Evolutionary conservation across 2,329 filamentous ascomycete genomes (phyloP).

Genomic region (Colletotrichum australisinense): DNA sequence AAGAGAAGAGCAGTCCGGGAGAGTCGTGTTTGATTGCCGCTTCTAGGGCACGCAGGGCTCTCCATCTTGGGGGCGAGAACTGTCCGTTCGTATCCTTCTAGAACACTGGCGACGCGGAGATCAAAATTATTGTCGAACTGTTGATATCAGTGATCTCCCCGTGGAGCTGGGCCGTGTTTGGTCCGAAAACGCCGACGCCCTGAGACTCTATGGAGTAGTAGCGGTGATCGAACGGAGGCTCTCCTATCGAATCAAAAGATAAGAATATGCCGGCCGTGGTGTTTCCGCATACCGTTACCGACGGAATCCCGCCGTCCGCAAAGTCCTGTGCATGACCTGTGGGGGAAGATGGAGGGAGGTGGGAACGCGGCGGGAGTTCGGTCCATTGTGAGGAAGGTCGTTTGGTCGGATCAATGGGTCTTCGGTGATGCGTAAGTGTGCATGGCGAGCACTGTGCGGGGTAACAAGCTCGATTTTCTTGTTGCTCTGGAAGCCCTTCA

Average conservation of each 20-base stretch:
- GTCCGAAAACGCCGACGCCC: background rate
- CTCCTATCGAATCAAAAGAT: background rate
- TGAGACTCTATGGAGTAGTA: background rate
- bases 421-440: background rate
- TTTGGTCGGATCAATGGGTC: conserved; percentile 1
- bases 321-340: conserved; percentile 8
- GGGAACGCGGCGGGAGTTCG: conserved; percentile 12
- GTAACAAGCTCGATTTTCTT: conserved; percentile 2
- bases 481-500: background rate
- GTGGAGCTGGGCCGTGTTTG: background rate
- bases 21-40: conserved; percentile 3
- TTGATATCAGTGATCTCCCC: background rate
- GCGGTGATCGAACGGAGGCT: background rate
- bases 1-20: conserved; percentile 4
- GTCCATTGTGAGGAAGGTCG: conserved; percentile 7
- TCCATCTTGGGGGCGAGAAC: conserved; percentile 12
- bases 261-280: background rate
- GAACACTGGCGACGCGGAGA: conserved; percentile 23
- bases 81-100: conserved; percentile 16
- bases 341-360: background rate
- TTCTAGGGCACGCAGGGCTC: background rate
- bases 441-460: conserved; percentile 9
- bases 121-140: background rate
- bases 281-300: conserved; percentile 19
- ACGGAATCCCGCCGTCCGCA: conserved; percentile 11